Conservation (phyloP, 2,329 filamentous ascomycete species). For the Penicillium digitatum region DNA sequence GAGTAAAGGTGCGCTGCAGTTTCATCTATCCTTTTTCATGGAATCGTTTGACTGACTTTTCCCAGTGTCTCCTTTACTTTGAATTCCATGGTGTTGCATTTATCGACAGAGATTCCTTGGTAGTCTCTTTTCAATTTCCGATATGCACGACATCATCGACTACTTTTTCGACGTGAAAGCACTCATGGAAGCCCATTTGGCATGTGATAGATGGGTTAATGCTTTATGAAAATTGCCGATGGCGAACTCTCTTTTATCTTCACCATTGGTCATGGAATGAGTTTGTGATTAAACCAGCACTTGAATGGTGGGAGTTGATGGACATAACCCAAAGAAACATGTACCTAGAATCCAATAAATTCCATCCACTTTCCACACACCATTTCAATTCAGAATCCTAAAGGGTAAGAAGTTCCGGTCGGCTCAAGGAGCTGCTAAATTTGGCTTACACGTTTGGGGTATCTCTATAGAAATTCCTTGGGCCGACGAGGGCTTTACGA, state of each 20-base stretch:
- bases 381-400: neutral
- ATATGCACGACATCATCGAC: neutral
- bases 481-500: too few species aligned
- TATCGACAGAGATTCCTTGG: neutral
- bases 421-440: too few species aligned
- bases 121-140: neutral
- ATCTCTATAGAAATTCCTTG: neutral
- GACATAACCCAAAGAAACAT: neutral
- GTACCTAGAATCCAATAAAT: neutral
- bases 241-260: constrained; percentile 18
- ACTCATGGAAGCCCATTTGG: neutral
- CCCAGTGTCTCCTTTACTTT: neutral
- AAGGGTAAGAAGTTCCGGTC: neutral
- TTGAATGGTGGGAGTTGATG: neutral
- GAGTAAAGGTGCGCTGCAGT: constrained; percentile 21
- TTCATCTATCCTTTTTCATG: neutral
- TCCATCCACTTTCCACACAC: neutral
- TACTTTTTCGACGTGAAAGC: neutral
- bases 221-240: constrained; percentile 3
- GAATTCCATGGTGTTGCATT: neutral
- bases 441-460: neutral
- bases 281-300: neutral
- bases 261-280: constrained; percentile 7
- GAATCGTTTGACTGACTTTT: neutral
- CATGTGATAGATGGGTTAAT: neutral